Percentiles rank a stretch among this genome's conserved stretches.
Conservation (phyloP, 352 stramenopile species). For the Phytophthora sojae region DNA sequence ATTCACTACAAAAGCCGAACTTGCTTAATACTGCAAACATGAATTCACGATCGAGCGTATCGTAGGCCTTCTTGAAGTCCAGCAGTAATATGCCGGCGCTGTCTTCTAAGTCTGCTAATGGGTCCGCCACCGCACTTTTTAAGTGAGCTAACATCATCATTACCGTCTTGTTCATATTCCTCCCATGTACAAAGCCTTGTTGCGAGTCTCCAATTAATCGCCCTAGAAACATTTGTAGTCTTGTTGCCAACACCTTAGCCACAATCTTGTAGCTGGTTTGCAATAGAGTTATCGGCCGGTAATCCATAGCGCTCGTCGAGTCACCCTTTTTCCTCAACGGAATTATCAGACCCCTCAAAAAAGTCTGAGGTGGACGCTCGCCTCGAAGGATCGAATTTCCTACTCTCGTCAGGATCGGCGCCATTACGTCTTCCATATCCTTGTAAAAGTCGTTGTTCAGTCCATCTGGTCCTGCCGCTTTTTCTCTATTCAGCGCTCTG, state of each 20-base stretch:
- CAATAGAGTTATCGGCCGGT: not conserved
- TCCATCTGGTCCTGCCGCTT: not conserved
- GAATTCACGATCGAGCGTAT: too few relatives aligned
- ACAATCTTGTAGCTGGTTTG: not conserved
- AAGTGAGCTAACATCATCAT: not conserved
- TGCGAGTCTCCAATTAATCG: not conserved
- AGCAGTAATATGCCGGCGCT: not conserved
- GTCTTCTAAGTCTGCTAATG: not conserved
- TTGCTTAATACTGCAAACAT: too few relatives aligned
- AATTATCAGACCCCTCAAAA: not conserved
- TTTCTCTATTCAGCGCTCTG: not conserved
- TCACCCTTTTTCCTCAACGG: not conserved
- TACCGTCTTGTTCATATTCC: not conserved
- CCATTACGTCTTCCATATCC: not conserved
- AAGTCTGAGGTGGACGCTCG: not conserved
- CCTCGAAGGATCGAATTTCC: not conserved
- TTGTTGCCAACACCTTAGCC: not conserved
- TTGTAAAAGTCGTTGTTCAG: not conserved
- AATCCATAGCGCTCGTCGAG: not conserved
- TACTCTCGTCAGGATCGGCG: not conserved
- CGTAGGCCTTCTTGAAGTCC: slow-evolving; percentile 8
- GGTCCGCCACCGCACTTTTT: not conserved
- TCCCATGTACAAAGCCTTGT: not conserved
- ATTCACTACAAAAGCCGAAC: too few relatives aligned
- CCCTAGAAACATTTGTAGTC: not conserved